A percentile compares a stretch with the other conserved stretches of the same genome.
These are phyloP conservation scores for Ogataea haglerorum DNA, from an alignment of 805 yeast genomes.

Conservation along the genomic window DNA sequence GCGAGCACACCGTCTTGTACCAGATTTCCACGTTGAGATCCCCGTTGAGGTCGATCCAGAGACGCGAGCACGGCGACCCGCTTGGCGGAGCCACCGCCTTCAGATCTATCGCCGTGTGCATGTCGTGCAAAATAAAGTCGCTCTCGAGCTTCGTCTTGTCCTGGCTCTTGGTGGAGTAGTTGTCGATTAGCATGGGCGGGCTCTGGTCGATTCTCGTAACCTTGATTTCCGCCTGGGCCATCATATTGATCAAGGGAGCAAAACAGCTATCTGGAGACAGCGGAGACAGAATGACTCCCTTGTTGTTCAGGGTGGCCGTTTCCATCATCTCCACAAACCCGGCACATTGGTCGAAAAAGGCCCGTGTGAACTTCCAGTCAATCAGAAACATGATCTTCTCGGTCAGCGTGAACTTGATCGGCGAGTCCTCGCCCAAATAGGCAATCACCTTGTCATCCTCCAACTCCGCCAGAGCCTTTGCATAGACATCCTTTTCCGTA, in stretches of 20 bases:
- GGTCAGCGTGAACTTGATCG: constrained; percentile 52
- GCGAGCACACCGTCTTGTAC: constrained; percentile 48
- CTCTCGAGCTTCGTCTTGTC: constrained; percentile 66
- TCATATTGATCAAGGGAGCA: constrained; percentile 54
- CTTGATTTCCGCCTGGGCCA: constrained; percentile 40
- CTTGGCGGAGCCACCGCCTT: constrained; percentile 46
- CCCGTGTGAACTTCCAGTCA: constrained; percentile 36
- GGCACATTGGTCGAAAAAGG: constrained; percentile 44
- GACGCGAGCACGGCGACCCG: constrained; percentile 57
- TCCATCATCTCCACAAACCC: constrained; percentile 42
- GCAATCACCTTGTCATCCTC: constrained; percentile 56
- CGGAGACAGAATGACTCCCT: constrained; percentile 54
- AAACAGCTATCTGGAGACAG: constrained; percentile 62
- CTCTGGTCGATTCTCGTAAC: constrained; percentile 55
- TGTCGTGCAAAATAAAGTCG: constrained; percentile 47
- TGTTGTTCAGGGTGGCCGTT: constrained; percentile 40
- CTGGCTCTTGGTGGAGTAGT: constrained; percentile 73
- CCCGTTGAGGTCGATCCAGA: constrained; percentile 73
- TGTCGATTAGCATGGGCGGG: constrained; percentile 45
- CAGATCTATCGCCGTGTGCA: constrained; percentile 11
- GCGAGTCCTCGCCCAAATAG: constrained; percentile 45
- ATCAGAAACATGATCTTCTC: constrained; percentile 47
- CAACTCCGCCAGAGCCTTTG: constrained; percentile 48
- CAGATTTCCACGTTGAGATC: constrained; percentile 57
- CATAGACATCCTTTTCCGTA: constrained; percentile 44